Conservation (phyloP, 306 rosid genomes). For the Cicer arietinum region DNA sequence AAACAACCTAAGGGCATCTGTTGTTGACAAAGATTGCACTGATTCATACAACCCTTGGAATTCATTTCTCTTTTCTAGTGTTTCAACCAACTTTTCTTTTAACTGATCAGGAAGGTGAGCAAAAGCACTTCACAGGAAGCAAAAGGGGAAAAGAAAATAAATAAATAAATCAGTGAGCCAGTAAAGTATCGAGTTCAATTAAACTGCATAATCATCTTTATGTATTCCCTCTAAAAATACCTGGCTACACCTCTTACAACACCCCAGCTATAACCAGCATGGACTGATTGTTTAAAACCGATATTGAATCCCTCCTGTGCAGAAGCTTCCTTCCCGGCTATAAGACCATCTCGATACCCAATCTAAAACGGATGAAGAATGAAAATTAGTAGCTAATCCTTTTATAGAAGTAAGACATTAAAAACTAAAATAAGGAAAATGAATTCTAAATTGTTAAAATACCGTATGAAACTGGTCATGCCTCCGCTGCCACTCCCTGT, state of each 20-base stretch:
- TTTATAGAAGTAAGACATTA: slow-evolving; percentile 1
- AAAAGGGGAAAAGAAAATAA: slow-evolving; percentile 36
- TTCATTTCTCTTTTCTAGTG: slow-evolving; percentile 56
- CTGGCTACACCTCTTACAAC: slow-evolving; percentile 85
- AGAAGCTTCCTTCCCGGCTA: slow-evolving; percentile 81
- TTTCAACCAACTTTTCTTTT: slow-evolving; percentile 64
- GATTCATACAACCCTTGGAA: slow-evolving; percentile 69
- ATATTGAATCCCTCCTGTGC: slow-evolving; percentile 86
- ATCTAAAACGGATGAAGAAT: slow-evolving; percentile 47
- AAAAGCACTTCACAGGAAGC: slow-evolving; percentile 59
- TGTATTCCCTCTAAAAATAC: slow-evolving; percentile 44
- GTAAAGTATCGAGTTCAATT: slow-evolving; percentile 6
- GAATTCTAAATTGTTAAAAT: slow-evolving; percentile 12
- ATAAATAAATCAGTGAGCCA: slow-evolving; percentile 5
- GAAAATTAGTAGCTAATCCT: slow-evolving; percentile 13
- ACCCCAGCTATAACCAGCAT: slow-evolving; percentile 73
- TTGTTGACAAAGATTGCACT: slow-evolving; percentile 65
- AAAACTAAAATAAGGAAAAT: slow-evolving; percentile 17
- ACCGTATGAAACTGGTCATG: slow-evolving; percentile 77
- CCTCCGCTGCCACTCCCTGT: slow-evolving; percentile 80
- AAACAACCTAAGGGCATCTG: slow-evolving; percentile 65
- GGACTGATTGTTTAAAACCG: slow-evolving; percentile 77
- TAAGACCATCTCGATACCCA: slow-evolving; percentile 86
- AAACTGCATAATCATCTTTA: slow-evolving; percentile 7
- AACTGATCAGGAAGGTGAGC: slow-evolving; percentile 70